Evolutionary conservation across 192 early-diverging fungal species (phyloP).

Genomic region (Coemansia sp.): DNA sequence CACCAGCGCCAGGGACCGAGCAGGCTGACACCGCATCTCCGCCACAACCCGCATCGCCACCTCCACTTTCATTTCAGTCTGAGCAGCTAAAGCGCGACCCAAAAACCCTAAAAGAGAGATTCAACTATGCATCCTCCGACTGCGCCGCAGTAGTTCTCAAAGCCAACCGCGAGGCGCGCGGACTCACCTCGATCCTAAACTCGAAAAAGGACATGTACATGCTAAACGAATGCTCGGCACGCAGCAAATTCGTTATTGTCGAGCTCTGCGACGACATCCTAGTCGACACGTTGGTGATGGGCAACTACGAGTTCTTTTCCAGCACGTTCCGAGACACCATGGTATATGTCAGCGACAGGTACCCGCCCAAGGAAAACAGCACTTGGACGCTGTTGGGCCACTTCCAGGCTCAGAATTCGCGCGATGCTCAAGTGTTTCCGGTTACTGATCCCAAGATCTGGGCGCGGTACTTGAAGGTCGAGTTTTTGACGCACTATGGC

Average conservation of each 20-base stretch:
- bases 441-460: slow-evolving; percentile 73
- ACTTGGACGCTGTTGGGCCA: slow-evolving; percentile 82
- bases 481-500: slow-evolving; percentile 88
- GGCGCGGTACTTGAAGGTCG: slow-evolving; percentile 84
- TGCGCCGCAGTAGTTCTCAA: slow-evolving; percentile 89
- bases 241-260: slow-evolving; percentile 80
- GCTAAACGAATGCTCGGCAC: slow-evolving; percentile 83
- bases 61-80: neutral
- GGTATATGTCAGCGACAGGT: slow-evolving; percentile 73
- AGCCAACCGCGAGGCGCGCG: slow-evolving; percentile 82
- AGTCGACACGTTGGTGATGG: slow-evolving; percentile 85
- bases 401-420: slow-evolving; percentile 81
- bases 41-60: neutral
- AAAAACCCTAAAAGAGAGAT: slow-evolving; percentile 77
- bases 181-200: slow-evolving; percentile 77
- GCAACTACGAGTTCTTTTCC: slow-evolving; percentile 97
- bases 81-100: slow-evolving; percentile 27
- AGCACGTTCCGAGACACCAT: slow-evolving; percentile 88
- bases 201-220: slow-evolving; percentile 95
- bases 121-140: slow-evolving; percentile 93
- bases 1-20: neutral
- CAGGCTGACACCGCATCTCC: neutral
- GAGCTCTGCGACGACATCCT: slow-evolving; percentile 95
- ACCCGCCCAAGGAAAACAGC: slow-evolving; percentile 67
- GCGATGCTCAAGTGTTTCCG: slow-evolving; percentile 88